Base-by-base conservation (phyloP, 2,329 filamentous ascomycete genomes). In the Xylariales sp. region DNA sequence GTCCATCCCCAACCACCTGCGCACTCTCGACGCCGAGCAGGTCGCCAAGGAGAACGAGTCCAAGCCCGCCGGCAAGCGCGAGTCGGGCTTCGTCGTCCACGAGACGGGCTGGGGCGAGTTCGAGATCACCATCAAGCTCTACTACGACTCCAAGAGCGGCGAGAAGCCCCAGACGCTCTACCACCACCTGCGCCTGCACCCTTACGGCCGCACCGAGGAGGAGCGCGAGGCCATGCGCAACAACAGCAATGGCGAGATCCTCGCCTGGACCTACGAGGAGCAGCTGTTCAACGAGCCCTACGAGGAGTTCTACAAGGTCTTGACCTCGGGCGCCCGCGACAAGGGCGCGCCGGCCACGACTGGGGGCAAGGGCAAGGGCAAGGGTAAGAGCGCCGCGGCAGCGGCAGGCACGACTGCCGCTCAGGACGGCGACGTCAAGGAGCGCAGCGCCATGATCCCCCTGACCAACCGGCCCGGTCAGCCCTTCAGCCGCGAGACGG, bases 31-130 rank as follows among this genome's bases (percentile, higher is more conserved):
- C 25, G 49, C 45, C 29, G 55, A 60, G 42, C 51, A 51, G 15
- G 53, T 59, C 41, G 38, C 48, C 4, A 50, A 51, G 31, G 56
- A 59, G 34, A 58, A 55, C 37, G 52, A 56, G 33, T 43, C 45
- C 32, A 49, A 51, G 28, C 51, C 50, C 4, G 64, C 67, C 1
- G 70, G 71, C n/a, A 74, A 76, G 45, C 55, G 89, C 71, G 50
- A 53, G 28, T 45, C 40, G 28, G 53, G 42, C 10, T 98, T 96
- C 54, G 72, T 88, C 54, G 85, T 97, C 44, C 78, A 80, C 45
- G 93, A 97, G 63, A 97, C 93, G 0, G 93, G 93, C 33, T 98
- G 94, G 87, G 93, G 93, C 54, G 93, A 96, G 66, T 98, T 98
- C 67, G 88, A 93, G 60, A 94, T 98, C 54, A 87, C 90, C 46